Evolutionary conservation across 257 asterid genomes (phyloP).

Genomic region (Fraxinus americana): DNA sequence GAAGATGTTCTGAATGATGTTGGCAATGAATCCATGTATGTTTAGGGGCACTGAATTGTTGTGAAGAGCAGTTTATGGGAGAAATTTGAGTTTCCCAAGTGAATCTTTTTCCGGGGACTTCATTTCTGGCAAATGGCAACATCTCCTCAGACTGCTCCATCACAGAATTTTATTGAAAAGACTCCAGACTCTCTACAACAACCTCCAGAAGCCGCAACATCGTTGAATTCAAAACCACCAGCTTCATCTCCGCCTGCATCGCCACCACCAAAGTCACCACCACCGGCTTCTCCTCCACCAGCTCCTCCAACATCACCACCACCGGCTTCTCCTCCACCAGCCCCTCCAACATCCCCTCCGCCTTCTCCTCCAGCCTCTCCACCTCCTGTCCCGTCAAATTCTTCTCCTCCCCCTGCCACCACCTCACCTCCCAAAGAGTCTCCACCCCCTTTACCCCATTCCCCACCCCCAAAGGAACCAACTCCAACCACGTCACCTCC

Average conservation of each 20-base stretch:
- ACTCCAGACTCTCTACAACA: not conserved
- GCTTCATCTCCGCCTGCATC: conserved; percentile 10
- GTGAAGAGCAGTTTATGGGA: conserved; percentile 8
- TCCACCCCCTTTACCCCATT: not conserved
- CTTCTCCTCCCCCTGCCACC: not conserved
- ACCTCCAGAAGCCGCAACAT: conserved; percentile 5
- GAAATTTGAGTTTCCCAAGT: not conserved
- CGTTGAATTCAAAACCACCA: conserved; percentile 22
- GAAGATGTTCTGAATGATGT: too few relatives aligned
- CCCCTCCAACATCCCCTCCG: not conserved
- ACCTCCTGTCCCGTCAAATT: not conserved
- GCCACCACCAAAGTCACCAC: not conserved
- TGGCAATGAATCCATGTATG: not conserved
- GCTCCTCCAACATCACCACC: conserved; percentile 13
- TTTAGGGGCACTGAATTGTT: not conserved
- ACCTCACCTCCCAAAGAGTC: conserved; percentile 1
- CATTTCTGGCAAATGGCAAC: not conserved
- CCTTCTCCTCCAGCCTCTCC: not conserved
- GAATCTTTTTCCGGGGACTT: not conserved
- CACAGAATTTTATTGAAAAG: not conserved
- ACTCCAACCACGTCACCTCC: not conserved
- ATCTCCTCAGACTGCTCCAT: conserved; percentile 4
- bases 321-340: not conserved
- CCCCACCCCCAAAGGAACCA: not conserved
- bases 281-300: too few relatives aligned